These are phyloP conservation scores for Mortierella alpina DNA, from an alignment of 192 early-diverging fungal species.

Conservation along the genomic window DNA sequence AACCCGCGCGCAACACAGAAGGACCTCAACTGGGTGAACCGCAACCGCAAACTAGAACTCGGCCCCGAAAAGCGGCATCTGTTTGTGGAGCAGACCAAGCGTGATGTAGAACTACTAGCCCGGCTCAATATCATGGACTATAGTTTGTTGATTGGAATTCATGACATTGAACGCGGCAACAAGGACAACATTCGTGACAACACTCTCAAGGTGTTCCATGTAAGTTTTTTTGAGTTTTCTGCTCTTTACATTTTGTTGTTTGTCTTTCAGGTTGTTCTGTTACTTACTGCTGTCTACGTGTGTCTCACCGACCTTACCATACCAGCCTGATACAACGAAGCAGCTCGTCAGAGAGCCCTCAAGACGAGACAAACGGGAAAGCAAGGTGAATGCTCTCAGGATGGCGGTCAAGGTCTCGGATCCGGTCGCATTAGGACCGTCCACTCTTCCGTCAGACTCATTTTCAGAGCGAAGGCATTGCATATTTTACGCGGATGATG, in stretches of 20 bases:
- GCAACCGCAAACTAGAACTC: conserved; percentile 78
- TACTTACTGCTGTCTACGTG: not conserved
- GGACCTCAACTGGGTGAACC: conserved; percentile 94
- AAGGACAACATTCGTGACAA: conserved; percentile 91
- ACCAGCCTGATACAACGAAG: conserved; percentile 60
- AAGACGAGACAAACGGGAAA: conserved; percentile 59
- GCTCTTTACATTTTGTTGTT: not conserved
- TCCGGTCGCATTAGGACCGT: conserved; percentile 66
- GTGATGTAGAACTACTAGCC: conserved; percentile 83
- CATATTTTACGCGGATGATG: conserved; percentile 91
- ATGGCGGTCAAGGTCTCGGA: conserved; percentile 69
- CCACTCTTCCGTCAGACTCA: conserved; percentile 65
- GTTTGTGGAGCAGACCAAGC: conserved; percentile 88
- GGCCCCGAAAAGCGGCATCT: conserved; percentile 83
- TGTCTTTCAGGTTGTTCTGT: not conserved
- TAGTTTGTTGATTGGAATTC: conserved; percentile 92
- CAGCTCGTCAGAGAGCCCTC: conserved; percentile 57
- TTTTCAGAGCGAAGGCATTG: conserved; percentile 76
- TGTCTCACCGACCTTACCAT: not conserved
- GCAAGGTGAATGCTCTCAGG: conserved; percentile 64
- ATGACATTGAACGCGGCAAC: conserved; percentile 88
- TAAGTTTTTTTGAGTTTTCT: conserved; percentile 20
- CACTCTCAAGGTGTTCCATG: conserved; percentile 84
- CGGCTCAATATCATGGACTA: conserved; percentile 98
- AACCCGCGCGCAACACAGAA: conserved; percentile 95